phyloP scores from a whole-genome alignment of 2,329 filamentous ascomycete species.

The Penicillium sp. region DNA sequence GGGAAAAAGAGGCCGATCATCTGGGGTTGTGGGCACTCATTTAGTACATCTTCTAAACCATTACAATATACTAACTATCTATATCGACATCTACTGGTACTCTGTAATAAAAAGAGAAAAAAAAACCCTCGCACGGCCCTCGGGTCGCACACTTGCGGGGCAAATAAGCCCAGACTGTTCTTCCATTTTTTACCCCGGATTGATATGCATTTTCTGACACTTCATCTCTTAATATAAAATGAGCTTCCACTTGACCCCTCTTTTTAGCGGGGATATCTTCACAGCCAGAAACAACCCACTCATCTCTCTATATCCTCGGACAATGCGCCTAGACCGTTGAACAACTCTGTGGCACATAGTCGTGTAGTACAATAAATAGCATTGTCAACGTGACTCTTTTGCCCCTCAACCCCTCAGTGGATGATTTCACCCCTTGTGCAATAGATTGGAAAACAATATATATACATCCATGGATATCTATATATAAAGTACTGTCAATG shows the following conservation, averaged over 20 bases:
- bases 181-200: constrained; percentile 10
- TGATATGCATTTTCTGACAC: constrained; percentile 4
- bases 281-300: not conserved
- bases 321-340: not conserved
- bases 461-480: too few species aligned
- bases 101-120: not conserved
- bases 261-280: not conserved
- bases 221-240: not conserved
- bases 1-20: constrained; percentile 15
- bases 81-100: too few species aligned
- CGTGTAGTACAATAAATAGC: constrained; percentile 1
- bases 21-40: constrained; percentile 5
- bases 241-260: not conserved
- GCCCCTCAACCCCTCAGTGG: not conserved
- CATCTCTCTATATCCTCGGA: not conserved
- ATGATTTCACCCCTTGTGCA: not conserved
- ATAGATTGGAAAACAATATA: not conserved
- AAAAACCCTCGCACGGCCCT: constrained; percentile 14
- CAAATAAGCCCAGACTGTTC: constrained; percentile 1
- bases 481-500: not conserved
- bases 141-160: constrained; percentile 17
- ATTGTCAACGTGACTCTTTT: not conserved
- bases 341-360: not conserved
- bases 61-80: not conserved
- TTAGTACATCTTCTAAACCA: not conserved